Percentiles rank a stretch among this genome's conserved stretches.
These are phyloP conservation scores for Nicotiana noctiflora DNA, from an alignment of 257 asterid species.

Conservation along the genomic window DNA sequence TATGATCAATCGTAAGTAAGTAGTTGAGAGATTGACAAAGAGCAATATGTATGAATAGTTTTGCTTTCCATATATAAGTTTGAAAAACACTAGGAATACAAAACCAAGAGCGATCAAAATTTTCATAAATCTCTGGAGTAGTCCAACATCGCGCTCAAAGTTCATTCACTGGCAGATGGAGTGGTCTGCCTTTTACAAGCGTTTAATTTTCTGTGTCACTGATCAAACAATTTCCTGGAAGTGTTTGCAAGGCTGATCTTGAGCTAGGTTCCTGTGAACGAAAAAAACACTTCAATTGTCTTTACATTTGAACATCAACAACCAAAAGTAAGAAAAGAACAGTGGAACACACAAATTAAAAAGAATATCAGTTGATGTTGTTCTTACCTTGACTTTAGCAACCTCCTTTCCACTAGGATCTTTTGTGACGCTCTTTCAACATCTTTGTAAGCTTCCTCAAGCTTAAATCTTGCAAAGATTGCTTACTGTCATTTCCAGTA, in stretches of 20 bases:
- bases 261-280: not conserved
- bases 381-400: not conserved
- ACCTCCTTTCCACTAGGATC: constrained; percentile 1
- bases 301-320: not conserved
- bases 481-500: too few relatives aligned
- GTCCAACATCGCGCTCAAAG: not conserved
- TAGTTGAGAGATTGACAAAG: not conserved
- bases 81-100: not conserved
- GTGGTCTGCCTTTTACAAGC: not conserved
- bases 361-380: not conserved
- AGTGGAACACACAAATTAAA: not conserved
- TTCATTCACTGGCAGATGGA: not conserved
- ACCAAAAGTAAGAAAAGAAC: not conserved
- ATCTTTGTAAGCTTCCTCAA: too few relatives aligned
- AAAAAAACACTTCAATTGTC: not conserved
- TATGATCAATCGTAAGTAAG: not conserved
- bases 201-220: constrained; percentile 11
- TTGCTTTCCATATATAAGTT: not conserved
- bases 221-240: constrained; percentile 30
- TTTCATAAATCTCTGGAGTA: not conserved
- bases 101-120: not conserved
- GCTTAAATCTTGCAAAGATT: too few relatives aligned
- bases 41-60: not conserved
- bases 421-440: constrained; percentile 6
- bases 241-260: constrained; percentile 44